Evolutionary conservation across 2,329 filamentous ascomycete genomes (phyloP).

Genomic region (Phaeosphaeria sp.): DNA sequence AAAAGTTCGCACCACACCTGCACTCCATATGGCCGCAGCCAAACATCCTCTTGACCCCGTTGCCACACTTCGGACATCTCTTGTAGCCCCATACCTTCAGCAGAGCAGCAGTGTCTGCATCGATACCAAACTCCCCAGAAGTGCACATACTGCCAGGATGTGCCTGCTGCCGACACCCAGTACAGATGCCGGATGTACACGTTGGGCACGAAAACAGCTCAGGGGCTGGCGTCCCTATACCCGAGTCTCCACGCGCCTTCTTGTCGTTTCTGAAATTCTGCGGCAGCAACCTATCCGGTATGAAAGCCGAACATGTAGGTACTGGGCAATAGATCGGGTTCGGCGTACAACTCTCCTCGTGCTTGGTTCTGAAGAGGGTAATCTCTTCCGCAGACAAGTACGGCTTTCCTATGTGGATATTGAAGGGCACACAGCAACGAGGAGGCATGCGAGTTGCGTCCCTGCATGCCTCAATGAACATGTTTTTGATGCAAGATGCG

Average conservation of each 20-base stretch:
- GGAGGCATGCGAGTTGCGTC: slow-evolving; percentile 54
- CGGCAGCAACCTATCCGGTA: slow-evolving; percentile 41
- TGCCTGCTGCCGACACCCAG: slow-evolving; percentile 51
- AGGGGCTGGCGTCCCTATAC: slow-evolving; percentile 28
- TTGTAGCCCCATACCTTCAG: slow-evolving; percentile 57
- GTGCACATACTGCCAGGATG: slow-evolving; percentile 49
- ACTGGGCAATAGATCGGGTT: slow-evolving; percentile 59
- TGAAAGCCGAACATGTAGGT: slow-evolving; percentile 57
- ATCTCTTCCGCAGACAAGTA: slow-evolving; percentile 47
- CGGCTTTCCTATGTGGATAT: slow-evolving; percentile 48
- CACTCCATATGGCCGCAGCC: slow-evolving; percentile 59
- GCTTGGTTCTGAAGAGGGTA: slow-evolving; percentile 49
- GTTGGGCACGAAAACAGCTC: slow-evolving; percentile 51
- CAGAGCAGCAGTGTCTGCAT: slow-evolving; percentile 45
- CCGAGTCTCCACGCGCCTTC: slow-evolving; percentile 35
- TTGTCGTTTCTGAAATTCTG: slow-evolving; percentile 12
- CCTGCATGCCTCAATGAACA: slow-evolving; percentile 52
- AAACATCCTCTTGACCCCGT: slow-evolving; percentile 57
- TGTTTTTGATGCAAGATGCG: slow-evolving; percentile 45
- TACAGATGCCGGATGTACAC: slow-evolving; percentile 54
- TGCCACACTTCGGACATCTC: slow-evolving; percentile 57
- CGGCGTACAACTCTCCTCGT: slow-evolving; percentile 57
- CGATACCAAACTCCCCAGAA: slow-evolving; percentile 37
- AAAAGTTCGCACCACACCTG: slow-evolving; percentile 59
- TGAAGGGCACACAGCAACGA: slow-evolving; percentile 54